A percentile compares a stretch with the other conserved stretches of the same genome.
Conservation (phyloP, 176 grass and related monocot species). For the Oryza meyeriana region DNA sequence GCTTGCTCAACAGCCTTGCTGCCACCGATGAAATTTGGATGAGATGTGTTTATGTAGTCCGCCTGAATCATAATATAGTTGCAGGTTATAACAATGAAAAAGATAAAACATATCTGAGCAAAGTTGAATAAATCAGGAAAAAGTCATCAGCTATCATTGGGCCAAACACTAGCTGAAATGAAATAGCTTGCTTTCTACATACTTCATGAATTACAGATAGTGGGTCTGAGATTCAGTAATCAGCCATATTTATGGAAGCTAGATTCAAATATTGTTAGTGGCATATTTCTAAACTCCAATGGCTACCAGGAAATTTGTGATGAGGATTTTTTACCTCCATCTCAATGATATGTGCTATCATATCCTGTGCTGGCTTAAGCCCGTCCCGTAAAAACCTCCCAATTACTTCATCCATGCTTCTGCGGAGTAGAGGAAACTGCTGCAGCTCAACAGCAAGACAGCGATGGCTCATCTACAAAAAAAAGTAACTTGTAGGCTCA, state of each 20-base stretch:
- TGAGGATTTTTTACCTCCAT: slow-evolving; percentile 71
- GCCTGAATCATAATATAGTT: slow-evolving; percentile 57
- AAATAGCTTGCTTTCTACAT: background rate
- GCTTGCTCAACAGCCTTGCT: slow-evolving; percentile 91
- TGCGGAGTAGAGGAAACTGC: slow-evolving; percentile 82
- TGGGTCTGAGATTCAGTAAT: background rate
- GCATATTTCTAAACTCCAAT: background rate
- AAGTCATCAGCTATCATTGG: background rate
- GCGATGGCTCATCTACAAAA: slow-evolving; percentile 80
- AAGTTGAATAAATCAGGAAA: background rate
- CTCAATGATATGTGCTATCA: slow-evolving; percentile 93
- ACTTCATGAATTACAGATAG: slow-evolving; percentile 2
- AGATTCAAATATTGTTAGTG: background rate
- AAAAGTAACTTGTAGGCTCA: background rate
- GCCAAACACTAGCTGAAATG: background rate
- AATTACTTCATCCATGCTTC: slow-evolving; percentile 96
- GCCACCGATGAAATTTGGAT: slow-evolving; percentile 93
- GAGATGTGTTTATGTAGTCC: slow-evolving; percentile 98
- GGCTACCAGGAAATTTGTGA: background rate
- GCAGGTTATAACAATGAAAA: slow-evolving; percentile 26
- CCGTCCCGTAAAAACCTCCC: slow-evolving; percentile 85
- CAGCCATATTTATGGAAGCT: background rate
- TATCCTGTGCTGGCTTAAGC: slow-evolving; percentile 91
- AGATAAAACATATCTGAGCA: background rate
- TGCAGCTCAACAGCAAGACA: slow-evolving; percentile 79